Evolutionary conservation across 768 basidiomycete genomes (phyloP), one percentile per base, ranked within the genome.

Genomic region (Naganishia vishniacii): DNA sequence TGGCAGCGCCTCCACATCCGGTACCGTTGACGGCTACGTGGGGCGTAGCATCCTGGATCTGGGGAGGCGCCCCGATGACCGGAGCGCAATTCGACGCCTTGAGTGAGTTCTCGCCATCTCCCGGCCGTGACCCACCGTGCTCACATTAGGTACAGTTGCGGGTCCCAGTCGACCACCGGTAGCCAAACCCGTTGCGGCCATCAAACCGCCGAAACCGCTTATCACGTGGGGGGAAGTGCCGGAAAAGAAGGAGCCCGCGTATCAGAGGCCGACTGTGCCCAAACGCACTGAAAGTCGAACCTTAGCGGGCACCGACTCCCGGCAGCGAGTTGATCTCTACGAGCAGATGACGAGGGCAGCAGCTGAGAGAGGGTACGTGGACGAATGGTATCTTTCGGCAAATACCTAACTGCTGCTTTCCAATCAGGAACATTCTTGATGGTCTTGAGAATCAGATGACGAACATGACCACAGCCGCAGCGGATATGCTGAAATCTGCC

Each of bases 61-160:
- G 76, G 78, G 78, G 76, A 29, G 75, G 73, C 23, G 76, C 73
- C 25, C 74, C 75, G 4, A 62, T 78, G 63, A 77, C 74, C 1
- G 78, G 78, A 3, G 70, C 70, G n/a, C 75, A 77, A 46, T 67
- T 77, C 5, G 78, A 78, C 62, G 59, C 72, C 18, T 60, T 77
- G 6, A 66, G 76, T 76, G 28, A 45, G 72, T 65, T 48, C n/a
- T 25, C 20, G 20, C 15, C 13, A 37, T 5, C 64, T 49, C 1
- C 3, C 34, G 23, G 8, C 34, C 18, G 13, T 26, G 60, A 23
- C 46, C 28, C 29, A 23, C 18, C 6, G 4, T 42, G 7, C 16
- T n/a, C 44, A 12, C 16, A n/a, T n/a, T n/a, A 15, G 37, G 20
- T 42, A 4, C 59, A 75, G 77, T 78, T 26, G 76, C 73, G n/a